Conservation (phyloP, 208 protist genomes). For the Acanthamoeba healyi region DNA sequence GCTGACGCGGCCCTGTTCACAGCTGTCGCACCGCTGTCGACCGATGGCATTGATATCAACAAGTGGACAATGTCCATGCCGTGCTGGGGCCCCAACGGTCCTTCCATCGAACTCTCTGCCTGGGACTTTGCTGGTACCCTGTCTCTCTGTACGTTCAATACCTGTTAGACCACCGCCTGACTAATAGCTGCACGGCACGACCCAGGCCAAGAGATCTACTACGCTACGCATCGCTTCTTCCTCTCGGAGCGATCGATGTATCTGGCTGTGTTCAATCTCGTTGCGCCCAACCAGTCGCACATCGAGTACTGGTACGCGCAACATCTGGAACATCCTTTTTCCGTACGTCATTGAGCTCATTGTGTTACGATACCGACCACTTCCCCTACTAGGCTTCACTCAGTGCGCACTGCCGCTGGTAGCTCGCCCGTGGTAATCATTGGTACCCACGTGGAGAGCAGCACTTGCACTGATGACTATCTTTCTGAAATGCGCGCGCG, state of each 20-base stretch:
- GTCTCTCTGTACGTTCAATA: too few relatives aligned
- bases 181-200: too few relatives aligned
- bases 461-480: constrained; percentile 16
- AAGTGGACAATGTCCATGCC: neutral
- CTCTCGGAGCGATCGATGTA: constrained; percentile 39
- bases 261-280: constrained; percentile 43
- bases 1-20: neutral
- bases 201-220: constrained; percentile 70
- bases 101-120: neutral
- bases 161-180: too few relatives aligned
- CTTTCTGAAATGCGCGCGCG: neutral
- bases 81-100: neutral
- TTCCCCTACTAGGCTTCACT: constrained; percentile 22
- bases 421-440: constrained; percentile 48
- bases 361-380: too few relatives aligned
- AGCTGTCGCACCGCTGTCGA: constrained; percentile 28
- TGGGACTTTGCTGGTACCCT: constrained; percentile 74
- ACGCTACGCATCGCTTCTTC: constrained; percentile 56
- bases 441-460: constrained; percentile 25
- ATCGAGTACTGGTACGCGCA: constrained; percentile 70
- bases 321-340: too few relatives aligned
- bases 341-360: too few relatives aligned
- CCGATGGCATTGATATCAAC: constrained; percentile 72
- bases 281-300: constrained; percentile 5
- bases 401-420: neutral